Evolutionary conservation across 2,329 filamentous ascomycete genomes (phyloP).

Genomic region (Xenosphaeropsis pyriputrescens): DNA sequence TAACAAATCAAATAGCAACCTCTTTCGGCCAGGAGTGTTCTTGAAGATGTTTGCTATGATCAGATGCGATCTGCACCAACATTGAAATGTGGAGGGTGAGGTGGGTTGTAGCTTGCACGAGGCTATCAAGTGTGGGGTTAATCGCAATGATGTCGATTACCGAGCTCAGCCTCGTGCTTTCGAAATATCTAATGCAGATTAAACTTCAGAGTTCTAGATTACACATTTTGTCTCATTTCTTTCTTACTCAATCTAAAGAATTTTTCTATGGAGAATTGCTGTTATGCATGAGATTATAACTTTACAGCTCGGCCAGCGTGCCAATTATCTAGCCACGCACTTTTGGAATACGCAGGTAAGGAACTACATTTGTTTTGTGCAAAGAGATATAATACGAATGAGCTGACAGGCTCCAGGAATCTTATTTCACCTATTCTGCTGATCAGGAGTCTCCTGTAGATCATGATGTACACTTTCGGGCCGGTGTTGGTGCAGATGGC

Average conservation of each 20-base stretch:
- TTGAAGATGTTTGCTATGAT: too few species aligned
- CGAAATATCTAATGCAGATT: too few species aligned
- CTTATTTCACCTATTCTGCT: conserved; percentile 80
- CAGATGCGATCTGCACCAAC: too few species aligned
- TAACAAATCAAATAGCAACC: too few species aligned
- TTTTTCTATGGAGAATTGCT: too few species aligned
- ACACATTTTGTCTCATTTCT: too few species aligned
- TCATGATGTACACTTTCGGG: conserved; percentile 79
- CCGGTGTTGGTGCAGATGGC: conserved; percentile 70
- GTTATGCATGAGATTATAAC: conserved; percentile 90
- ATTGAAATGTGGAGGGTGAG: too few species aligned
- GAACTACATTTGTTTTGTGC: neutral
- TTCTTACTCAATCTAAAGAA: too few species aligned
- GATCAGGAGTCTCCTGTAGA: conserved; percentile 55
- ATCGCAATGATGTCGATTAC: too few species aligned
- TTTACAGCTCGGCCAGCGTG: conserved; percentile 80
- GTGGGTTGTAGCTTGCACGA: neutral
- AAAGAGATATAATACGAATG: neutral
- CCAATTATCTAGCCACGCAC: conserved; percentile 87
- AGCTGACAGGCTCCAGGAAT: conserved; percentile 50
- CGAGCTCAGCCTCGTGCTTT: too few species aligned
- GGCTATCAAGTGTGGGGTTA: neutral
- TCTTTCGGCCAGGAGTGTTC: too few species aligned
- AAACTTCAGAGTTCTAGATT: too few species aligned
- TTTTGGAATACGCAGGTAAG: conserved; percentile 90